Percentiles rank a stretch among this genome's conserved stretches.
Evolutionary conservation across 148 eudicot genomes (phyloP).

Genomic region (Camellia lanceoleosa): DNA sequence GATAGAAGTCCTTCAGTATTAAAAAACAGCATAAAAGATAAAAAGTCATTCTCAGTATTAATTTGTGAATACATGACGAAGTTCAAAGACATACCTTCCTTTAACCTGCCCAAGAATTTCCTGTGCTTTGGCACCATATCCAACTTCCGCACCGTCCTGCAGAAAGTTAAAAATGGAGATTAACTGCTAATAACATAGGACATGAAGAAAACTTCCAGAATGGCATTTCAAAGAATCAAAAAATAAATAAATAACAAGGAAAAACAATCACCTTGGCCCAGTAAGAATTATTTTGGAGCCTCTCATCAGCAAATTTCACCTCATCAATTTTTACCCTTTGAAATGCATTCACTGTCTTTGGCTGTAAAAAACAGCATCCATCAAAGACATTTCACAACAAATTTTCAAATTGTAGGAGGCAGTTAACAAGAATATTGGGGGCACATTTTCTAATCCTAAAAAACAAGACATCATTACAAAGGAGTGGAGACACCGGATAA

Average conservation of each 20-base stretch:
- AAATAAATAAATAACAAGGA: conserved; percentile 3
- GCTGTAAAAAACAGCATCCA: conserved; percentile 41
- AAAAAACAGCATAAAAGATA: not conserved
- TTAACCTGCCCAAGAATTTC: conserved; percentile 87
- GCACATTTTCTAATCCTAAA: not conserved
- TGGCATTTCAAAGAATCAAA: not conserved
- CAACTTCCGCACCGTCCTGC: conserved; percentile 86
- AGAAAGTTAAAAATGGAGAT: not conserved
- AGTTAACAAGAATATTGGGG: not conserved
- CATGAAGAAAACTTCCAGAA: not conserved
- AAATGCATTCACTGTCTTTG: conserved; percentile 67
- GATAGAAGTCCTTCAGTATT: too few species aligned
- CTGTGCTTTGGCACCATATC: conserved; percentile 97
- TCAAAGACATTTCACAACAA: not conserved
- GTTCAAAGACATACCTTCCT: conserved; percentile 59
- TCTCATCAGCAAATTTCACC: conserved; percentile 69
- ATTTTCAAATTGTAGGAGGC: not conserved
- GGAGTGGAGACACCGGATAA: not conserved
- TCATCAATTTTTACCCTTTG: conserved; percentile 84
- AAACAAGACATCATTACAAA: not conserved
- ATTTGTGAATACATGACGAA: too few species aligned
- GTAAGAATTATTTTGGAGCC: conserved; percentile 88
- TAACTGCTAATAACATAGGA: not conserved
- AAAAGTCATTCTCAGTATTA: not conserved
- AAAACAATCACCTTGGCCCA: conserved; percentile 79